Evolutionary conservation across 805 yeast genomes (phyloP).

Genomic region (Kodamaea kakaduensis): DNA sequence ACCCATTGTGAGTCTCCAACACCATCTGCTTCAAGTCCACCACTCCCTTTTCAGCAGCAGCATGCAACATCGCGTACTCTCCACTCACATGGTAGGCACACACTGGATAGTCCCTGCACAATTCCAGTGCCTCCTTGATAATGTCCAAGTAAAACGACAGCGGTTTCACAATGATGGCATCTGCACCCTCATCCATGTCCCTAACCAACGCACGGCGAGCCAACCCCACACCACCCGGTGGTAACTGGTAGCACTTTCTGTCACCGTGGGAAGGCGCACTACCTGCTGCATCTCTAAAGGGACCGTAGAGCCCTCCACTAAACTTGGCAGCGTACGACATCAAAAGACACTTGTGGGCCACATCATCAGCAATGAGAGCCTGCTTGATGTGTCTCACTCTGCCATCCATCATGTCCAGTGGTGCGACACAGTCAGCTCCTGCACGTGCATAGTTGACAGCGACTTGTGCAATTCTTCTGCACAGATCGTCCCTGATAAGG

Average conservation of each 20-base stretch:
- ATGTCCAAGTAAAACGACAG: constrained; percentile 92
- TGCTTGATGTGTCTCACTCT: constrained; percentile 81
- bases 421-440: constrained; percentile 94
- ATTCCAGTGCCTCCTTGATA: constrained; percentile 78
- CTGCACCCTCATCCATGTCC: constrained; percentile 90
- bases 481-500: constrained; percentile 70
- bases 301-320: constrained; percentile 88
- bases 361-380: constrained; percentile 72
- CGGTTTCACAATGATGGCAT: constrained; percentile 93
- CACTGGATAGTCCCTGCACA: constrained; percentile 80
- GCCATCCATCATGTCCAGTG: constrained; percentile 97
- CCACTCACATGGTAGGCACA: constrained; percentile 97
- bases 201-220: constrained; percentile 88
- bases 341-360: constrained; percentile 85
- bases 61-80: constrained; percentile 96
- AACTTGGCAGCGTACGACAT: constrained; percentile 96
- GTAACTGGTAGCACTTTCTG: constrained; percentile 88
- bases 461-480: constrained; percentile 83
- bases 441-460: constrained; percentile 94
- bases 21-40: constrained; percentile 80
- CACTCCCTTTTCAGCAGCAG: constrained; percentile 94
- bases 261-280: constrained; percentile 88
- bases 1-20: constrained; percentile 86
- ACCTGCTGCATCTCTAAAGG: constrained; percentile 97
- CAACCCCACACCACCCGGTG: constrained; percentile 87